Evolutionary conservation across 495 filamentous ascomycete species (phyloP).

Genomic region (Neurospora hispaniola): DNA sequence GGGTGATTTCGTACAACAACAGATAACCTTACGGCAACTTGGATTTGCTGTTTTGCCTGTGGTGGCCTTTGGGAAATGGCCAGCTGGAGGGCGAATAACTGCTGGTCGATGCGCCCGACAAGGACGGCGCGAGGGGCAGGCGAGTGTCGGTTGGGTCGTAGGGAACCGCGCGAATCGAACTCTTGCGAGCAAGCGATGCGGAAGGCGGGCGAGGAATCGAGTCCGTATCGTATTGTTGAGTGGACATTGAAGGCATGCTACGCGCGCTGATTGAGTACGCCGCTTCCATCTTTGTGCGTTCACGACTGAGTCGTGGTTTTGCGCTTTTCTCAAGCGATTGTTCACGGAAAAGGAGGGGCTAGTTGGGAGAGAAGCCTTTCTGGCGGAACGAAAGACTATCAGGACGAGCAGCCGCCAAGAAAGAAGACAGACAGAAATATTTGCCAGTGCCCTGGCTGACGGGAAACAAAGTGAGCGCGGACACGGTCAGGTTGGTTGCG

Average conservation of each 20-base stretch:
- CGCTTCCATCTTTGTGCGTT: not conserved
- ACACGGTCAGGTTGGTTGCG: not conserved
- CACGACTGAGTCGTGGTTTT: not conserved
- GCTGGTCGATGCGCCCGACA: conserved; percentile 21
- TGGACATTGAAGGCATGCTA: not conserved
- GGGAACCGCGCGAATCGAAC: conserved; percentile 9
- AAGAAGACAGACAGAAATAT: too few species aligned
- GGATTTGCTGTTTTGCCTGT: not conserved
- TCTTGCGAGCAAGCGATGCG: not conserved
- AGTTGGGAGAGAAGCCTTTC: not conserved
- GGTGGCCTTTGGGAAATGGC: conserved; percentile 8
- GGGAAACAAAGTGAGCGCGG: not conserved
- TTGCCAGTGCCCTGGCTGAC: not conserved
- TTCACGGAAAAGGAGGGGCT: not conserved
- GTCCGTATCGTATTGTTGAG: not conserved
- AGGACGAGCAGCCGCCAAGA: not conserved
- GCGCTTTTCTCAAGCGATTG: not conserved
- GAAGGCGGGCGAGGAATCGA: not conserved
- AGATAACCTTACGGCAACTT: not conserved
- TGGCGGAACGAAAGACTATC: not conserved
- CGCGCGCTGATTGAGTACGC: not conserved
- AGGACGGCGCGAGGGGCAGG: not conserved
- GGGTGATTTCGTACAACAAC: not conserved
- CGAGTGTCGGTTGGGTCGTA: conserved; percentile 3
- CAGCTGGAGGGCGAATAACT: conserved; percentile 9